phyloP scores from a whole-genome alignment of 179 eudicot species.

The Beta macrorhiza region DNA sequence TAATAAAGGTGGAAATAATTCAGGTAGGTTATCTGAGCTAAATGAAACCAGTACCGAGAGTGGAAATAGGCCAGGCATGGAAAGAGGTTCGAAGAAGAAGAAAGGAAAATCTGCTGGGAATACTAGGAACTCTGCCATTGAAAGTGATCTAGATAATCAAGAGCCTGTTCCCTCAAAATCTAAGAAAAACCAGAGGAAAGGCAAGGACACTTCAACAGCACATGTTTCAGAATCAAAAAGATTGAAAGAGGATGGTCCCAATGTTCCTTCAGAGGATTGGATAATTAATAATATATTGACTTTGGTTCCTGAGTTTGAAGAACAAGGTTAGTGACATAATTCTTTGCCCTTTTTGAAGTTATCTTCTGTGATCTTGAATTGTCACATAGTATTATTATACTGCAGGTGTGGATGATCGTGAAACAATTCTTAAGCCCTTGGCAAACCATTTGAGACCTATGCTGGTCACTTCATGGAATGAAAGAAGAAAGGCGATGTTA shows the following conservation, averaged over 20 bases:
- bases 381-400: conserved; percentile 21
- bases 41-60: conserved; percentile 50
- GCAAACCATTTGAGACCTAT: conserved; percentile 80
- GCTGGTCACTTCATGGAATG: conserved; percentile 81
- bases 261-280: conserved; percentile 72
- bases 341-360: conserved; percentile 3
- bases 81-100: conserved; percentile 81
- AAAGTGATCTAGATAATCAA: conserved; percentile 54
- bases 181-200: conserved; percentile 79
- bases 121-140: conserved; percentile 44
- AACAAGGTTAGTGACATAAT: conserved; percentile 55
- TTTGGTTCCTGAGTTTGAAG: conserved; percentile 85
- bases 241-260: conserved; percentile 45
- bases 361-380: conserved; percentile 20
- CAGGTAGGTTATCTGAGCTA: conserved; percentile 43
- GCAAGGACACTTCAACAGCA: conserved; percentile 54
- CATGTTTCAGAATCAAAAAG: conserved; percentile 56
- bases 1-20: conserved; percentile 46
- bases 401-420: conserved; percentile 68
- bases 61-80: conserved; percentile 50
- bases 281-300: conserved; percentile 52
- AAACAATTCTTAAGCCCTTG: conserved; percentile 67
- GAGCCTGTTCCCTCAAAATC: conserved; percentile 65
- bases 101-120: conserved; percentile 67
- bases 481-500: conserved; percentile 66